Conservation (phyloP, 2,329 filamentous ascomycete species). For the Harringtonia aguacate region DNA sequence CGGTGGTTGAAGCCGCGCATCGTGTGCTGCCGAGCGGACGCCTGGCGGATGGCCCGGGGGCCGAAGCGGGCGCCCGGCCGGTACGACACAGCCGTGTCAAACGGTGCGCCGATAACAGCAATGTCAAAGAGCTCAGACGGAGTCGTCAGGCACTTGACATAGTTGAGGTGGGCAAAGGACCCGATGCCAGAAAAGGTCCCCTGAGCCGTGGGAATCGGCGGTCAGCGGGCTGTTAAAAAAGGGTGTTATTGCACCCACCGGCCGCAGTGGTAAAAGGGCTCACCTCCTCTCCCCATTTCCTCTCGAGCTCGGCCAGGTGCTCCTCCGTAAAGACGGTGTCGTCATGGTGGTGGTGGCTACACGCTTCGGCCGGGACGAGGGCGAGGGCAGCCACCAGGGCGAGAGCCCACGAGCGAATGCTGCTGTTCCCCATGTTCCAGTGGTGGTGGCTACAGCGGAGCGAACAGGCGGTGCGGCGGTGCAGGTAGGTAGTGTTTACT, state of each 20-base stretch:
- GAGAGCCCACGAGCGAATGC: slow-evolving; percentile 6
- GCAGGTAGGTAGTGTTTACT: too few species aligned
- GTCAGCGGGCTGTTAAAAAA: too few species aligned
- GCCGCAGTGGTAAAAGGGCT: too few species aligned
- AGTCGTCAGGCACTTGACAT: slow-evolving; percentile 59
- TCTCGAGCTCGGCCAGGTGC: slow-evolving; percentile 39
- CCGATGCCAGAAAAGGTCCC: slow-evolving; percentile 65
- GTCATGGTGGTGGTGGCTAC: slow-evolving; percentile 18
- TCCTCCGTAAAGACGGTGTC: slow-evolving; percentile 36
- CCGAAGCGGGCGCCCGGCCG: slow-evolving; percentile 71
- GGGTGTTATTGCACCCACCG: too few species aligned
- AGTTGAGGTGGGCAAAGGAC: slow-evolving; percentile 60
- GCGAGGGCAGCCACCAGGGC: slow-evolving; percentile 6
- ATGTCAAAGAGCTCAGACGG: slow-evolving; percentile 57
- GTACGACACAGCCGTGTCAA: slow-evolving; percentile 64
- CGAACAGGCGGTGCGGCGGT: too few species aligned
- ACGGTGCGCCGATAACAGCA: slow-evolving; percentile 60
- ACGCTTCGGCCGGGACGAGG: slow-evolving; percentile 4
- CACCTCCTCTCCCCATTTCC: slow-evolving; percentile 37
- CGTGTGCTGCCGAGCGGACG: slow-evolving; percentile 68
- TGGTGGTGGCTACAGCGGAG: too few species aligned
- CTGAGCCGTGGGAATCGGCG: slow-evolving; percentile 20
- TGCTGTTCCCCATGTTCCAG: neutral
- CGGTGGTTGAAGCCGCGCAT: slow-evolving; percentile 76
- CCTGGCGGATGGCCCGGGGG: slow-evolving; percentile 75